A percentile compares a stretch with the other conserved stretches of the same genome.
Evolutionary conservation across 768 basidiomycete species (phyloP).

Genomic region (Brasilioporus rufonigricans): DNA sequence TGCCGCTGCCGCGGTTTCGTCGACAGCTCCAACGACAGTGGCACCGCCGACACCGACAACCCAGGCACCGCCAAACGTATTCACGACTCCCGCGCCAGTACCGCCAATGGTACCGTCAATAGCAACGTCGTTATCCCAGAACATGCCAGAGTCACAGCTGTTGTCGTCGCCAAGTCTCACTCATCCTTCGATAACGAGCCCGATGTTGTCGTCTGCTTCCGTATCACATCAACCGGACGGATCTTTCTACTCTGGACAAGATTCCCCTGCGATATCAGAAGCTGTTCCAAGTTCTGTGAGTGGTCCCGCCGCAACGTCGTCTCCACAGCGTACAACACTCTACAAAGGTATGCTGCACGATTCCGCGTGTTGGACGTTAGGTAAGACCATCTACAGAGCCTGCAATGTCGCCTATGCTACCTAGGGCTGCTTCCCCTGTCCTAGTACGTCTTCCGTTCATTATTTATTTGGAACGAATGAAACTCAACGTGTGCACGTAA

Average conservation of each 20-base stretch:
- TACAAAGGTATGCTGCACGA: slow-evolving; percentile 46
- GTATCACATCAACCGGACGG: slow-evolving; percentile 60
- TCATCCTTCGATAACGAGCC: slow-evolving; percentile 81
- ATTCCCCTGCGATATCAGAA: slow-evolving; percentile 74
- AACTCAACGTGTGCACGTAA: slow-evolving; percentile 19
- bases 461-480: slow-evolving; percentile 13
- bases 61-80: slow-evolving; percentile 34
- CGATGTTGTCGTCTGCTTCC: slow-evolving; percentile 73
- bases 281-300: slow-evolving; percentile 45
- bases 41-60: slow-evolving; percentile 34
- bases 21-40: slow-evolving; percentile 20
- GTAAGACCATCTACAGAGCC: slow-evolving; percentile 38
- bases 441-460: slow-evolving; percentile 35
- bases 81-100: slow-evolving; percentile 35
- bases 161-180: slow-evolving; percentile 80
- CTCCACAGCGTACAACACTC: slow-evolving; percentile 50
- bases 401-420: slow-evolving; percentile 42
- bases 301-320: slow-evolving; percentile 54
- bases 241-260: slow-evolving; percentile 68
- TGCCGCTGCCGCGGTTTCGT: slow-evolving; percentile 53
- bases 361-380: slow-evolving; percentile 20
- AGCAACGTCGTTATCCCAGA: slow-evolving; percentile 34
- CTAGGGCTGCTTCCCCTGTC: slow-evolving; percentile 41
- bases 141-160: slow-evolving; percentile 34
- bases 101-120: slow-evolving; percentile 40